Percentiles rank a stretch among this genome's conserved stretches.
Conservation (phyloP, 768 basidiomycete genomes). For the Termitomyces eurrhizus region DNA sequence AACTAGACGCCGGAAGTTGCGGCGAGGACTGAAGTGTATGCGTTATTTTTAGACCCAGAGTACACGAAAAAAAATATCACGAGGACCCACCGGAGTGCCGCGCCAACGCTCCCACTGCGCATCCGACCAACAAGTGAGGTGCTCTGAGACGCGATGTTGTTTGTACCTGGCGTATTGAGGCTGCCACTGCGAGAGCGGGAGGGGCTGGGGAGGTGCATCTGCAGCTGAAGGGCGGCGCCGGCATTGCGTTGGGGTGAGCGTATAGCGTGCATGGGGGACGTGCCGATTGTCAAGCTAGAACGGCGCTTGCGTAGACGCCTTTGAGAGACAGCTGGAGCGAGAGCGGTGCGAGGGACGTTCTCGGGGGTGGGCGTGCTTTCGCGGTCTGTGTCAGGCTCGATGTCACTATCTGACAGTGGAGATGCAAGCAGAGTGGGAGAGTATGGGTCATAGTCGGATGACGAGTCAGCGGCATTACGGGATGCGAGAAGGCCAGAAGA, state of each 20-base stretch:
- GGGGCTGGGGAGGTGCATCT: constrained; percentile 38
- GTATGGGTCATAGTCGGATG: constrained; percentile 12
- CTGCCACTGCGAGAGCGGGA: constrained; percentile 46
- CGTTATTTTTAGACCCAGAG: constrained; percentile 3
- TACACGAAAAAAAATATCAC: constrained; percentile 6
- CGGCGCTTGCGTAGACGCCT: constrained; percentile 57
- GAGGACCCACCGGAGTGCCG: constrained; percentile 23
- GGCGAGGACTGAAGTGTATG: constrained; percentile 31
- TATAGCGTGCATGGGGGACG: constrained; percentile 53
- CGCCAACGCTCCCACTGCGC: constrained; percentile 51
- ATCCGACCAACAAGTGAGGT: constrained; percentile 48
- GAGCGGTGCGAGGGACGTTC: constrained; percentile 6
- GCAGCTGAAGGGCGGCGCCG: constrained; percentile 46
- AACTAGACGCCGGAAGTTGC: constrained; percentile 31
- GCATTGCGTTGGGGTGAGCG: constrained; percentile 54
- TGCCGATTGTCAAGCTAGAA: constrained; percentile 54
- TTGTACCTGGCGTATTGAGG: constrained; percentile 20
- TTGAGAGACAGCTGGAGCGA: constrained; percentile 3
- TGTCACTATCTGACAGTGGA: constrained; percentile 30
- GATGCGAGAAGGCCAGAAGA: constrained; percentile 67
- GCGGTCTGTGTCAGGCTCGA: constrained; percentile 24
- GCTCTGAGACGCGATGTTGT: constrained; percentile 22
- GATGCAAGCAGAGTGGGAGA: constrained; percentile 22
- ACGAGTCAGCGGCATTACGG: constrained; percentile 15
- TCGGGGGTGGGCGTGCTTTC: constrained; percentile 21